phyloP scores from a whole-genome alignment of 2,329 filamentous ascomycete genomes.

The Samsoniella hepiali region DNA sequence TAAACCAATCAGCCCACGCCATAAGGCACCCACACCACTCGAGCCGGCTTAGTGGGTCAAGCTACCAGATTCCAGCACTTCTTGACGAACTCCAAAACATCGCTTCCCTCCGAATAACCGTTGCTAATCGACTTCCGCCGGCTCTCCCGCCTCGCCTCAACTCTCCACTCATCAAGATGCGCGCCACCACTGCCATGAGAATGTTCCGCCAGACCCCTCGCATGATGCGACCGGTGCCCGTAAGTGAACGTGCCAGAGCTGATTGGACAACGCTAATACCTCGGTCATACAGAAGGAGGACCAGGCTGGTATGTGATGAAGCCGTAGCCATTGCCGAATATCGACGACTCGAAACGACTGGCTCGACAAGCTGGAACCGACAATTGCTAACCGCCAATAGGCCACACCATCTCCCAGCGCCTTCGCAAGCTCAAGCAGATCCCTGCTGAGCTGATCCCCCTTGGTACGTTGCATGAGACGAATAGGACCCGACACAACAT shows the following conservation, averaged over 20 bases:
- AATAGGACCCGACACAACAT: not conserved
- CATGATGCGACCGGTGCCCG: slow-evolving; percentile 70
- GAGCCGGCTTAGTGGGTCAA: slow-evolving; percentile 30
- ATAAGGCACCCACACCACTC: slow-evolving; percentile 32
- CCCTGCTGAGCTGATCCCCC: slow-evolving; percentile 88
- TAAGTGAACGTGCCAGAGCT: slow-evolving; percentile 40
- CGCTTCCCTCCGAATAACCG: slow-evolving; percentile 15
- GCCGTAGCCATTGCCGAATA: slow-evolving; percentile 20
- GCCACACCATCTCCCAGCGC: slow-evolving; percentile 95
- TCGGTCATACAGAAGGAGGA: slow-evolving; percentile 56
- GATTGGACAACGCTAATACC: slow-evolving; percentile 26
- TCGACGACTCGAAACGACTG: slow-evolving; percentile 3
- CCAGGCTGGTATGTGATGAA: slow-evolving; percentile 58
- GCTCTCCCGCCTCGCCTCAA: slow-evolving; percentile 30
- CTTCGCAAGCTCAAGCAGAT: slow-evolving; percentile 85
- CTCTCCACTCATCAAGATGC: slow-evolving; percentile 50
- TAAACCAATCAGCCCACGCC: slow-evolving; percentile 30
- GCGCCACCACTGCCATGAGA: slow-evolving; percentile 61
- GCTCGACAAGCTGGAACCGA: slow-evolving; percentile 21
- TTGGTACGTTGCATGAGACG: slow-evolving; percentile 60
- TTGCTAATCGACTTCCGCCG: slow-evolving; percentile 17
- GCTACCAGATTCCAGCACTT: slow-evolving; percentile 33
- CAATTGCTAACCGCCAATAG: slow-evolving; percentile 44
- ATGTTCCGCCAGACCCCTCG: slow-evolving; percentile 65
- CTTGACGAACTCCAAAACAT: slow-evolving; percentile 30